phyloP scores from a whole-genome alignment of 2,329 filamentous ascomycete genomes.

The Aspergillus carbonarius region DNA sequence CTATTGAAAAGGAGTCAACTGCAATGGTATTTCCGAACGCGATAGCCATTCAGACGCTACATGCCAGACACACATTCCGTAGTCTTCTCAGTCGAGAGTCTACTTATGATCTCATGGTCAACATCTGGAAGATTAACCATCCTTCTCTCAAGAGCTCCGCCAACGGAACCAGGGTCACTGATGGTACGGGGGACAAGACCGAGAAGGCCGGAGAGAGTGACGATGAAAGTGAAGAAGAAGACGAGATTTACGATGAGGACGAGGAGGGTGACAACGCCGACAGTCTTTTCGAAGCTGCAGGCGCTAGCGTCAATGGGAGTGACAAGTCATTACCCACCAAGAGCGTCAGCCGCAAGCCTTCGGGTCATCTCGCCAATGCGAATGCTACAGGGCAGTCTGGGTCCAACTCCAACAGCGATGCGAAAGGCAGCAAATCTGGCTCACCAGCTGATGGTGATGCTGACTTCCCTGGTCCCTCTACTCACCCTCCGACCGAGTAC shows the following conservation, averaged over 20 bases:
- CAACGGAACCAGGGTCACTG: constrained; percentile 80
- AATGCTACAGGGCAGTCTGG: constrained; percentile 33
- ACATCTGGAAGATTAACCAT: constrained; percentile 97
- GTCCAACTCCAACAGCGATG: constrained; percentile 33
- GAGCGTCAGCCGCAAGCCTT: constrained; percentile 68
- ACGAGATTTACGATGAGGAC: constrained; percentile 57
- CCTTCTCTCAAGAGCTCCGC: constrained; percentile 86
- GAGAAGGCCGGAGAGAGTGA: constrained; percentile 73
- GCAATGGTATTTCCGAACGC: constrained; percentile 96
- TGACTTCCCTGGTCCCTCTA: constrained; percentile 82
- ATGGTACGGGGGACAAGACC: constrained; percentile 83
- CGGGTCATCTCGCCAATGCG: constrained; percentile 47
- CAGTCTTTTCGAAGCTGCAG: constrained; percentile 57
- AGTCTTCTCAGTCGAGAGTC: constrained; percentile 93
- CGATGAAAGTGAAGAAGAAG: constrained; percentile 72
- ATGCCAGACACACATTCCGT: constrained; percentile 93
- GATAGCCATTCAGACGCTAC: constrained; percentile 91
- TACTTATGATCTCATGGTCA: constrained; percentile 94
- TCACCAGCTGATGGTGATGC: constrained; percentile 33
- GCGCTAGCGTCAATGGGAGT: constrained; percentile 55
- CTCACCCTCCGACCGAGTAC: constrained; percentile 83
- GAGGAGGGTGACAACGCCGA: constrained; percentile 57
- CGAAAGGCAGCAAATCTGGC: constrained; percentile 51
- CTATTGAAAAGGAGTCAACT: constrained; percentile 94
- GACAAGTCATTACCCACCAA: constrained; percentile 51